Evolutionary conservation across 2,329 filamentous ascomycete species (phyloP).

Genomic region (Talaromyces albobiverticillius): DNA sequence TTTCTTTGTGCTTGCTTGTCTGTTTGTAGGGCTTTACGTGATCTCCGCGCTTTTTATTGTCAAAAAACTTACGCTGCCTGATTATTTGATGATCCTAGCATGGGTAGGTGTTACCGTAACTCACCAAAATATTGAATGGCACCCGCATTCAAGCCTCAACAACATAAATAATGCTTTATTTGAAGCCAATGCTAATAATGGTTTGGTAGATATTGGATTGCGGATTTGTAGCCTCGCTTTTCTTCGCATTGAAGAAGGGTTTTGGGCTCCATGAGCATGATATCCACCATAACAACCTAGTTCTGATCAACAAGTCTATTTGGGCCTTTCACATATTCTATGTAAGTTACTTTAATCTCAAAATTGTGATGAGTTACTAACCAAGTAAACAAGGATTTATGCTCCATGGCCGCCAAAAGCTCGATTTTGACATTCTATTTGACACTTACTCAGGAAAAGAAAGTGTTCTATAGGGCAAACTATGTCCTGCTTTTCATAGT

Average conservation of each 20-base stretch:
- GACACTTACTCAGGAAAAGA: neutral
- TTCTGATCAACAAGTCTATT: neutral
- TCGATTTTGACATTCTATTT: neutral
- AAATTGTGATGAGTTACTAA: no score
- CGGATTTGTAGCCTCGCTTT: neutral
- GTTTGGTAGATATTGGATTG: neutral
- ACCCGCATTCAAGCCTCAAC: neutral
- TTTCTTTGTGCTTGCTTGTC: neutral
- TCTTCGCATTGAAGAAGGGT: neutral
- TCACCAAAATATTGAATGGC: no score
- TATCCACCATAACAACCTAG: neutral
- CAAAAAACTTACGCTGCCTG: neutral
- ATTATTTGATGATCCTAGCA: neutral
- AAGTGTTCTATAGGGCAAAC: neutral
- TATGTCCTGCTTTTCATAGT: conserved; percentile 1
- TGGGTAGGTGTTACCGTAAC: conserved; percentile 2
- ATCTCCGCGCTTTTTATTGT: neutral
- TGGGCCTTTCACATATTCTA: neutral
- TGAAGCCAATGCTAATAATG: no score
- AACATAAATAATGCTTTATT: no score
- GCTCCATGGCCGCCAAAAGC: neutral
- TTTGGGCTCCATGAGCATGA: neutral
- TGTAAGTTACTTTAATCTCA: no score
- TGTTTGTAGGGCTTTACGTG: neutral
- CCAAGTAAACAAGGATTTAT: no score